Evolutionary conservation across 2,329 filamentous ascomycete species (phyloP).

Genomic region (Aspergillus viridinutans): DNA sequence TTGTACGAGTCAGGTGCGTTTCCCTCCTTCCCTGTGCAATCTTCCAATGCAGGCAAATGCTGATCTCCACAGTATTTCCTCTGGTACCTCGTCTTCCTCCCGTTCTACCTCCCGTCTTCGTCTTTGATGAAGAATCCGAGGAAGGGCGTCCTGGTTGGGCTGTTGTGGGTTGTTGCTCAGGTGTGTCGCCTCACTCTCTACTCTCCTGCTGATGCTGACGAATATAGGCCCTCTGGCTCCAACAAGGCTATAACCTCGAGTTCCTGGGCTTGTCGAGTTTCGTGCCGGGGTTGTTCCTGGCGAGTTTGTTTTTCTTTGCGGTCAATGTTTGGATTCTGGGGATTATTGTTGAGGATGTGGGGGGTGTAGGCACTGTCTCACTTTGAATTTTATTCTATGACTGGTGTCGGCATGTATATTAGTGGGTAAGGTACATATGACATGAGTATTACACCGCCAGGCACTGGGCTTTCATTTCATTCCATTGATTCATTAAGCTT

Average conservation of each 20-base stretch:
- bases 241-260: conserved; percentile 70
- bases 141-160: conserved; percentile 62
- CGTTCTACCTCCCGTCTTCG: conserved; percentile 81
- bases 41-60: background rate
- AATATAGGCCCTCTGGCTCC: conserved; percentile 64
- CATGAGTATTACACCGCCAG: background rate
- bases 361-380: conserved; percentile 3
- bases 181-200: conserved; percentile 31
- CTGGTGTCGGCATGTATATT: background rate
- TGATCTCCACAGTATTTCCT: conserved; percentile 74
- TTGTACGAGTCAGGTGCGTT: conserved; percentile 85
- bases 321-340: conserved; percentile 86
- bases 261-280: conserved; percentile 81
- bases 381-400: background rate
- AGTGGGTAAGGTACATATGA: background rate
- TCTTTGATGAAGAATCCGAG: conserved; percentile 59
- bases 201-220: conserved; percentile 16
- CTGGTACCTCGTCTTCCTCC: conserved; percentile 94
- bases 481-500: background rate
- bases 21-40: background rate
- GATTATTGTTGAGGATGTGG: conserved; percentile 67
- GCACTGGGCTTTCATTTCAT: background rate
- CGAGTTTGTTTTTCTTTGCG: conserved; percentile 73
- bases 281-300: conserved; percentile 73
- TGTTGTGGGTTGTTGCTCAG: conserved; percentile 73